Base-by-base conservation (phyloP, 805 yeast species). In the Cyberlindnera americana region DNA sequence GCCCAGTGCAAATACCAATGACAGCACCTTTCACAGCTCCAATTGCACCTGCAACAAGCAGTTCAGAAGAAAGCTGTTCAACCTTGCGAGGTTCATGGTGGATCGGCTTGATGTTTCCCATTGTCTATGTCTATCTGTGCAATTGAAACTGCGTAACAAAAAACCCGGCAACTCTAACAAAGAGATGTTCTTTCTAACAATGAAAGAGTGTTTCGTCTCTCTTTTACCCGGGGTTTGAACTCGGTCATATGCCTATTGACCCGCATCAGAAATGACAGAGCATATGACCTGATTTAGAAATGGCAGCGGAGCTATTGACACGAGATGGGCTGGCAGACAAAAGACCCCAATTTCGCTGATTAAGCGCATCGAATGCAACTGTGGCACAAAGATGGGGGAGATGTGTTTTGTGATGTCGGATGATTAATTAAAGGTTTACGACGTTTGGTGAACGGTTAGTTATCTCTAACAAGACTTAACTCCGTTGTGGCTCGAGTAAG, bases 11-110 rank as follows among this genome's bases (percentile, higher is more conserved):
- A 8, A 64, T 24, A 32, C 73, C 66, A 25, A 68, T 50, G 10
- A 64, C 39, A 0, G 65, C 66, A 19, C 75, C 75, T 44, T 67
- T 68, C 1, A 60, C 47, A 1, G 70, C 73, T 25, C 75, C 75
- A 15, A 67, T 52, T 8, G 58, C 55, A 5, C 67, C 61, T 1
- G 73, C 69, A 12, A 56, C 48, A 3, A 64, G 50, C 6, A 69
- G 57, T 60, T 66, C 70, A 23, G 54, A 53, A 13, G 64, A 54
- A 17, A 67, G 52, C 46, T 63, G 60, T 33, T 61, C 53, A 11
- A 67, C 56, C 8, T 62, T 56, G 10, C 48, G 54, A 8, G 67
- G 66, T 31, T 64, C 64, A 41, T 67, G 68, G 37, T 67, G 72
- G 25, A 61, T 44, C 10, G 68, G 70, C 39, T 53, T 59, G 11